These are phyloP conservation scores for Capronia epimyces DNA, from an alignment of 2,329 filamentous ascomycete species.

Conservation along the genomic window DNA sequence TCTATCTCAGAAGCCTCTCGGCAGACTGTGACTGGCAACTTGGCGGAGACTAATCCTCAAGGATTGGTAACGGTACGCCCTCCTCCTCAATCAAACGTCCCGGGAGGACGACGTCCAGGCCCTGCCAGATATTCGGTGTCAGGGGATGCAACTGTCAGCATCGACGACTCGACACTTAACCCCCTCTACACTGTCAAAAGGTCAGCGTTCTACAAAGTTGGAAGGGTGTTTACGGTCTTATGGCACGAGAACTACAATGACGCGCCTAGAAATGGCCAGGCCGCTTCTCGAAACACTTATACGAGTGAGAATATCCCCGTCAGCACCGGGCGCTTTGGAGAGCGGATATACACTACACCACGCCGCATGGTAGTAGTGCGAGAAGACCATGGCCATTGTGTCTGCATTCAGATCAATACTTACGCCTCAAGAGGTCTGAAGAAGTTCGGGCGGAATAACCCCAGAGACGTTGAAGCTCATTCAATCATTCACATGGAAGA, in stretches of 20 bases:
- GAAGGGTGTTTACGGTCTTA: constrained; percentile 31
- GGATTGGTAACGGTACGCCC: no score
- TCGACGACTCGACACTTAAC: neutral
- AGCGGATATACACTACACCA: neutral
- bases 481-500: constrained; percentile 36
- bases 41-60: no score
- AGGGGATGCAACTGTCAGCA: neutral
- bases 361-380: neutral
- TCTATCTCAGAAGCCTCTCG: neutral
- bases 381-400: neutral
- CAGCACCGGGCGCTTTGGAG: neutral
- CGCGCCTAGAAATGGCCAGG: constrained; percentile 1
- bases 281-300: neutral
- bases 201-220: constrained; percentile 2
- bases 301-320: neutral
- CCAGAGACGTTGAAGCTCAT: constrained; percentile 31
- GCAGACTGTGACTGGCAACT: no score
- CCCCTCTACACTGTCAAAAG: neutral
- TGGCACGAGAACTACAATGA: constrained; percentile 32
- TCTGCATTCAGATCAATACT: neutral
- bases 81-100: neutral
- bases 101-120: neutral
- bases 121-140: neutral
- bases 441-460: neutral
- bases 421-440: neutral